Base-by-base conservation (phyloP, 768 basidiomycete species). In the Pleurotus cornucopiae region DNA sequence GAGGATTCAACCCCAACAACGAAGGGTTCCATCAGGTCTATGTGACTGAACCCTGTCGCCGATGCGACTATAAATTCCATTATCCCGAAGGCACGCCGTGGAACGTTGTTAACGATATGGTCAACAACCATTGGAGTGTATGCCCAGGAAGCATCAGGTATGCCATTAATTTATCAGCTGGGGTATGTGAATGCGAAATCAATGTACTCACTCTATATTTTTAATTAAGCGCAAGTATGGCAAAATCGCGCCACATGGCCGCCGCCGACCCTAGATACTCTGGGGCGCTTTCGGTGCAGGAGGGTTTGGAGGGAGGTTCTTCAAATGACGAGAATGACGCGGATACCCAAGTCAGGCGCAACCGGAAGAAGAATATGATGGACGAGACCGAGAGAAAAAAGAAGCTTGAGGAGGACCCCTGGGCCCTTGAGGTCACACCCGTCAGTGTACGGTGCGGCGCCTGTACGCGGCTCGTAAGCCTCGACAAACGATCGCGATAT, bases 401-500 rank as follows among this genome's bases (percentile, higher is more conserved):
- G 52, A 46, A 51, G 40, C 56, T 66, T 13, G 64, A 66, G 51
- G 37, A 49, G 5, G 65, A 66, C 46, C 46, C 43, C 14, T 66
- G 64, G 64, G 44, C 64, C 1, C 18, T 21, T 2, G 58, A 66
- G 13, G 64, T 66, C 20, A 49, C 38, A 38, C 62, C 64, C 2
- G 57, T 55, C 20, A 63, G 59, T 30, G 65, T 66, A 4, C 54
- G 56, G 20, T 66, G 65, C 40, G 53, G 48, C 3, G 65, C 53
- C 13, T 66, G 65, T 46, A 34, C 34, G 14, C 57, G 57, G 30
- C 56, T 48, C 1, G 59, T 63, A 25, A 62, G 56, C 18, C 58
- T 66, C n/a, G 65, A 66, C 21, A 63, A 58, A 26, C 56, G 64
- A 13, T 55, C 58, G 9, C 49, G 57, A 14, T 66, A 65, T 46